Conservation (phyloP, 2,329 filamentous ascomycete species). For the Xylariaceae sp. region DNA sequence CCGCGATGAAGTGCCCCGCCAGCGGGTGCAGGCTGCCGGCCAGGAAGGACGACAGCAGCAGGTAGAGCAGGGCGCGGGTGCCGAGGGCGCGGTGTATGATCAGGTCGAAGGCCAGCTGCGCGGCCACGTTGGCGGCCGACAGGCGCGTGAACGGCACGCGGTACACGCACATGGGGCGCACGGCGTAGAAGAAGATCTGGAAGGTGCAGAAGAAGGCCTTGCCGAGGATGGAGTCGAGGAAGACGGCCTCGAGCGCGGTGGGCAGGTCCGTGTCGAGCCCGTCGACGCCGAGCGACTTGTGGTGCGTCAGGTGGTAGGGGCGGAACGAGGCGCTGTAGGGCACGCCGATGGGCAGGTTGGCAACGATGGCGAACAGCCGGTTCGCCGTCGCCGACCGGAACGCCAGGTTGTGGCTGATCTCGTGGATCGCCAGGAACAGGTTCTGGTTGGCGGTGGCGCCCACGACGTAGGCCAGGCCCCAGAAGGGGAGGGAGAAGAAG, state of each 20-base stretch:
- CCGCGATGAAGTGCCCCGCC: slow-evolving; percentile 96
- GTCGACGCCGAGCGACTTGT: slow-evolving; percentile 96
- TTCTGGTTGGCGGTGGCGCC: slow-evolving; percentile 98
- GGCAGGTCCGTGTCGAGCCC: slow-evolving; percentile 96
- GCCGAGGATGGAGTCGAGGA: slow-evolving; percentile 92
- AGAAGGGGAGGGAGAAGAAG: slow-evolving; percentile 82
- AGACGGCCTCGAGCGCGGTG: slow-evolving; percentile 84
- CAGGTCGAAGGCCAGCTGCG: slow-evolving; percentile 79
- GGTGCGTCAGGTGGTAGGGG: slow-evolving; percentile 97
- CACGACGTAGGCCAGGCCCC: slow-evolving; percentile 84
- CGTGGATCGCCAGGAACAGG: slow-evolving; percentile 96
- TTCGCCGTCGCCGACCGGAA: slow-evolving; percentile 82
- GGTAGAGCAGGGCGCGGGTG: slow-evolving; percentile 72
- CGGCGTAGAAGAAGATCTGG: slow-evolving; percentile 97
- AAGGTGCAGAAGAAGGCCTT: slow-evolving; percentile 99
- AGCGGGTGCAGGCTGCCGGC: slow-evolving; percentile 92
- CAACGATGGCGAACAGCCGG: slow-evolving; percentile 84
- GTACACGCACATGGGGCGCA: slow-evolving; percentile 95
- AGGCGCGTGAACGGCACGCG: slow-evolving; percentile 83
- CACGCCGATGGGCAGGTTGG: slow-evolving; percentile 92
- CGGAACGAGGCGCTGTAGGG: slow-evolving; percentile 96
- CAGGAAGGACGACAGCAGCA: slow-evolving; percentile 88
- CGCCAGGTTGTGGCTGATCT: slow-evolving; percentile 97
- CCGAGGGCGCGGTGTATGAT: slow-evolving; percentile 64
- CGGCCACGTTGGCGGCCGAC: slow-evolving; percentile 78